phyloP scores from a whole-genome alignment of 805 yeast species.

The Tetrapisispora taiwanensis region DNA sequence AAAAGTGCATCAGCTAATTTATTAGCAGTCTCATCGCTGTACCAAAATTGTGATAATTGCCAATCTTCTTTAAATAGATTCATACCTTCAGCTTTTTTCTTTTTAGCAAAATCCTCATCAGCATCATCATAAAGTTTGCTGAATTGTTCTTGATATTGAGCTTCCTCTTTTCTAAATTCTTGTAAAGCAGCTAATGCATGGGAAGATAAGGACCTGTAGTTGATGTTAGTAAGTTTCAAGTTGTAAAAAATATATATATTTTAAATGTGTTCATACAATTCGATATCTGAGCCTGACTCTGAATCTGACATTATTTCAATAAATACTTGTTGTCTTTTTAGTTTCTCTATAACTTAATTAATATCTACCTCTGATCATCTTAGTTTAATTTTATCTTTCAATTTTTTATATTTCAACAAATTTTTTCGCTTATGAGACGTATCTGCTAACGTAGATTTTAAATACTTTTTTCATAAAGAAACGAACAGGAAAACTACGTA shows the following conservation, averaged over 20 bases:
- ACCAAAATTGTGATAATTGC: constrained; percentile 93
- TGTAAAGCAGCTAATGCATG: constrained; percentile 44
- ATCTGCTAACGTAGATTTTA: too few relatives aligned
- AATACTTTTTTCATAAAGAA: too few relatives aligned
- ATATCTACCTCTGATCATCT: background rate
- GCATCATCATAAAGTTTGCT: constrained; percentile 44
- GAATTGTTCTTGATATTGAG: constrained; percentile 45
- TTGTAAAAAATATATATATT: background rate
- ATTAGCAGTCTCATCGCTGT: constrained; percentile 62
- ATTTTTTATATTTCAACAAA: background rate
- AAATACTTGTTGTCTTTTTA: background rate
- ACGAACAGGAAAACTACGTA: too few relatives aligned
- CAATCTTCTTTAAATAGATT: constrained; percentile 81
- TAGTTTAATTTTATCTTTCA: background rate
- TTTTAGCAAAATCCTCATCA: constrained; percentile 35
- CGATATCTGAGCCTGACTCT: constrained; percentile 15
- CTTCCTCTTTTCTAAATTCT: constrained; percentile 59
- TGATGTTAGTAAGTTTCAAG: background rate
- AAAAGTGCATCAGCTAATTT: constrained; percentile 58
- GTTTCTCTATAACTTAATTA: background rate
- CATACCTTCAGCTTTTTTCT: constrained; percentile 39
- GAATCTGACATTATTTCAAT: constrained; percentile 11
- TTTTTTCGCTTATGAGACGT: background rate
- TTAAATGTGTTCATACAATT: constrained; percentile 10
- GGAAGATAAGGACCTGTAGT: constrained; percentile 31